Base-by-base conservation (phyloP, 192 early-diverging fungal genomes). In the Kickxella alabastrina region DNA sequence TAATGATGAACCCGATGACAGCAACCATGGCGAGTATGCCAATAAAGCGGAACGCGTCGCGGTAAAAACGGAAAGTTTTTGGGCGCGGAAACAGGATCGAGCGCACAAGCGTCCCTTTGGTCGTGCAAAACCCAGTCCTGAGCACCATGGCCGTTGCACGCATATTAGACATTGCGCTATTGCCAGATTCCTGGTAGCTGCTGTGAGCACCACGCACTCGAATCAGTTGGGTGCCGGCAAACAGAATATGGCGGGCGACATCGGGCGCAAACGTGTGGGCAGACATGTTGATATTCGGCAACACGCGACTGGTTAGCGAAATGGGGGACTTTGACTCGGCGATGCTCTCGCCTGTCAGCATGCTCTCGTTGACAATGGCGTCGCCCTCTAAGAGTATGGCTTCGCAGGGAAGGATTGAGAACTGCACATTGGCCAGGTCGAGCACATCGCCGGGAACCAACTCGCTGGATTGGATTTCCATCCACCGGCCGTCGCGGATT, bases 311-410 rank as follows among this genome's bases (percentile, higher is more conserved):
- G 36, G 10, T 25, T 5, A 17, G 22, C 3, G 34, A 54, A 5
- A 94, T 78, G 1, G 93, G 84, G 5, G 68, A 66, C 62, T 99
- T 99, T 18, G 87, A 89, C 17, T 98, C 92, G 5, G 95, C 93
- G 0, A 96, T 78, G 26, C 89, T 91, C 65, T 99, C 97, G 21
- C 97, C 97, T 4, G 97, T 99, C 17, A 99, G 79, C 92, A 98
- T 95, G 55, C 83, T 89, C 72, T 98, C 97, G 73, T 97, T 95
- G 34, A 97, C 84, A 43, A 99, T 95, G 57, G 92, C 95, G 55
- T 92, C 91, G 22, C 97, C 97, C 15, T 87, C 79, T 5, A 98
- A 68, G 3, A 99, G 71, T 17, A 97, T 61, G 9, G 88, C 89
- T 40, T 99, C 97, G 62, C 94, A 98, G 0, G 97, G 93, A 17